Evolutionary conservation across 805 yeast species (phyloP).

Genomic region (Suhomyces tanzawaensis): DNA sequence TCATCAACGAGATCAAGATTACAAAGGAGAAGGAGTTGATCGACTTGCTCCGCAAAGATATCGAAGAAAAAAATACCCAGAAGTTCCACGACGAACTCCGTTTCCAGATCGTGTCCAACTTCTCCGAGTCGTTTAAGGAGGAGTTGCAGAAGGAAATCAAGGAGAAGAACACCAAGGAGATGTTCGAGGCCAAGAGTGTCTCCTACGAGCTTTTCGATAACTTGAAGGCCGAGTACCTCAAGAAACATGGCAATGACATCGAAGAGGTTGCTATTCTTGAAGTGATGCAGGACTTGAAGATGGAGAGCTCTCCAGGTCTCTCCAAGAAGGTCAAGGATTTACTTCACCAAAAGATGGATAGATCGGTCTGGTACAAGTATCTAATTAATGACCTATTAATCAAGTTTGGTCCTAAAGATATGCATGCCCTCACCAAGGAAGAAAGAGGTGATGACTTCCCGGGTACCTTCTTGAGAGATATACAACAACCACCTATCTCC

Average conservation of each 20-base stretch:
- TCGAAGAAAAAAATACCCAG: constrained; percentile 6
- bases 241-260: constrained; percentile 8
- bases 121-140: constrained; percentile 9
- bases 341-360: constrained; percentile 9
- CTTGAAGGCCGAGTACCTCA: constrained; percentile 14
- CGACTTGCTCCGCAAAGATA: constrained; percentile 8
- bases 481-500: constrained; percentile 13
- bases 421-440: constrained; percentile 7
- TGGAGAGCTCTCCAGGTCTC: constrained; percentile 8
- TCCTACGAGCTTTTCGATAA: constrained; percentile 12
- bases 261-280: constrained; percentile 13
- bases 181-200: constrained; percentile 12
- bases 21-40: constrained; percentile 11
- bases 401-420: constrained; percentile 12
- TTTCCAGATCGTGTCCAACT: constrained; percentile 9
- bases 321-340: constrained; percentile 7
- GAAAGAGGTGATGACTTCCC: constrained; percentile 16
- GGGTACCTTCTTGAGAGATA: constrained; percentile 11
- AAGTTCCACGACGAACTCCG: constrained; percentile 9
- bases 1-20: constrained; percentile 7
- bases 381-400: constrained; percentile 13
- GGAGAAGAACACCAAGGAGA: constrained; percentile 11
- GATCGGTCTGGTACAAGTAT: constrained; percentile 9
- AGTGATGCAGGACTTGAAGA: constrained; percentile 9
- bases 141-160: constrained; percentile 8